phyloP scores from a whole-genome alignment of 257 asterid species.

The Nicotiana tabacum region DNA sequence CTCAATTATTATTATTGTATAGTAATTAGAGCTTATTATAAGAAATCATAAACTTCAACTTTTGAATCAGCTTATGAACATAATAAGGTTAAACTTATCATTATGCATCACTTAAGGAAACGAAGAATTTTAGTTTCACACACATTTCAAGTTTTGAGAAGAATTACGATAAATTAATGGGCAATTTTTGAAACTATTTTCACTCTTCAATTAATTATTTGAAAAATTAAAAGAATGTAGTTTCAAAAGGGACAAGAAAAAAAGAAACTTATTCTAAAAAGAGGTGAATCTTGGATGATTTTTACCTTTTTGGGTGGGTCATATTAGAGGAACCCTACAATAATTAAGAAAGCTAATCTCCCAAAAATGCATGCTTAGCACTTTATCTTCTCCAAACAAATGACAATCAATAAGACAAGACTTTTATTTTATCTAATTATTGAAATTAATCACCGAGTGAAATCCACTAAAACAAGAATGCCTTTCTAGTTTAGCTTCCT shows the following conservation, averaged over 20 bases:
- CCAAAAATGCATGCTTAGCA: slow-evolving; percentile 2
- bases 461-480: background rate
- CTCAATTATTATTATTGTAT: no score
- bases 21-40: no score
- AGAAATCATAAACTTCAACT: no score
- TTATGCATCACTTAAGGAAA: no score
- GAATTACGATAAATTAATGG: background rate
- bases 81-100: no score
- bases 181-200: background rate
- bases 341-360: slow-evolving; percentile 9
- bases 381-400: background rate
- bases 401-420: background rate
- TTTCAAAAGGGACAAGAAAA: background rate
- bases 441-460: background rate
- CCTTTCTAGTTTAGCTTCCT: background rate
- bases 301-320: background rate
- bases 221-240: background rate
- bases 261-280: background rate
- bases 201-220: background rate
- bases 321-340: background rate
- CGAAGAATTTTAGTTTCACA: no score
- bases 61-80: no score
- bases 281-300: background rate
- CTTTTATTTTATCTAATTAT: background rate
- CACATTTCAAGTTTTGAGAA: background rate